Evolutionary conservation across 148 eudicot species (phyloP).

Genomic region (Vaccinium corymbosum): DNA sequence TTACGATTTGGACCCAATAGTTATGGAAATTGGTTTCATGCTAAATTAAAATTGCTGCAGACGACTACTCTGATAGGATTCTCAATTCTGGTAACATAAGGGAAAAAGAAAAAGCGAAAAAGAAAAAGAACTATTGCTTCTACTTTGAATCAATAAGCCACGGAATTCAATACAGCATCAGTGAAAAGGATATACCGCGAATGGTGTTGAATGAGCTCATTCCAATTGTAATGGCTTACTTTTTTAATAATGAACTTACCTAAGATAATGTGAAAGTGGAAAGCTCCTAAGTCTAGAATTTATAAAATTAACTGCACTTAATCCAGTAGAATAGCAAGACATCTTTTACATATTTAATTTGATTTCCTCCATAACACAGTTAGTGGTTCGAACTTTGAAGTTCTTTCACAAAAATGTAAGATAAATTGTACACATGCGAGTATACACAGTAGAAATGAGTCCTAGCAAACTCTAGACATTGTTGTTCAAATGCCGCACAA

Average conservation of each 20-base stretch:
- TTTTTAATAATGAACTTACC: neutral
- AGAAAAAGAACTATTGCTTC: neutral
- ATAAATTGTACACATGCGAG: neutral
- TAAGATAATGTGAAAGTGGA: neutral
- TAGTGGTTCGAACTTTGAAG: neutral
- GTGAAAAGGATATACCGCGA: neutral
- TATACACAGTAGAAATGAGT: neutral
- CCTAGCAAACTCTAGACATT: neutral
- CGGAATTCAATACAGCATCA: neutral
- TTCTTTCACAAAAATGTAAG: neutral
- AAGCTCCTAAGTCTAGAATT: neutral
- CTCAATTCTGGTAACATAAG: neutral
- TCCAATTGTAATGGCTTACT: neutral
- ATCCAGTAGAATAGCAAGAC: conserved; percentile 3
- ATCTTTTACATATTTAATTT: neutral
- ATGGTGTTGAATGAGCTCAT: conserved; percentile 3
- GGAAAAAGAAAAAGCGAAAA: neutral
- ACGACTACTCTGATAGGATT: neutral
- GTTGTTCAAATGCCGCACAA: neutral
- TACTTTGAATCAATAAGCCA: neutral
- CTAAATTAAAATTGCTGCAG: neutral
- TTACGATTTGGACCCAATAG: conserved; percentile 1
- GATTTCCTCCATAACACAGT: neutral
- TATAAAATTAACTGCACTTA: neutral
- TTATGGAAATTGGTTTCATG: neutral